These are phyloP conservation scores for Ogataea methanolica DNA, from an alignment of 805 yeast genomes.

Conservation along the genomic window DNA sequence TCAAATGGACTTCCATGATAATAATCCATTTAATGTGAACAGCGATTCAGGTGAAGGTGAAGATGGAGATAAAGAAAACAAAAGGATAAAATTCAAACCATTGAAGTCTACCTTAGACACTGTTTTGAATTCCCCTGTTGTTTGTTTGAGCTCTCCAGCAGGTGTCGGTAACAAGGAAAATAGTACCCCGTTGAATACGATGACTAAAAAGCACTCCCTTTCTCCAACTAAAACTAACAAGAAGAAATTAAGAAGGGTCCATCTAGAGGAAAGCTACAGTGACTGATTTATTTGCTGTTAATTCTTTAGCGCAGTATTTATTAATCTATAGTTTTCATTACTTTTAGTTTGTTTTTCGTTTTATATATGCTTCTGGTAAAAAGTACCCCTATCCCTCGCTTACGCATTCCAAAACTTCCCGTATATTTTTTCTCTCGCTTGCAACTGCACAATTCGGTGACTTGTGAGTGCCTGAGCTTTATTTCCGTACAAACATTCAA, in stretches of 20 bases:
- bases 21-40: conserved; percentile 3
- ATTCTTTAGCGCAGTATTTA: neutral
- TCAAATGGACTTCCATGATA: conserved; percentile 11
- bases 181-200: neutral
- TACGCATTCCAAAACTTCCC: too few relatives aligned
- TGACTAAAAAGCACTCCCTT: conserved; percentile 10
- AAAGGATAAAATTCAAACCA: conserved; percentile 1
- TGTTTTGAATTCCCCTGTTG: neutral
- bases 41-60: conserved; percentile 1
- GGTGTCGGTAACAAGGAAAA: conserved; percentile 4
- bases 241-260: conserved; percentile 16
- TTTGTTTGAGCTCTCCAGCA: neutral
- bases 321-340: neutral
- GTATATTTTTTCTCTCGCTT: too few relatives aligned
- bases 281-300: conserved; percentile 6
- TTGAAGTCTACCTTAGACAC: neutral
- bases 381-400: too few relatives aligned
- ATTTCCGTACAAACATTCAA: too few relatives aligned
- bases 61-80: neutral
- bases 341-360: neutral
- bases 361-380: too few relatives aligned
- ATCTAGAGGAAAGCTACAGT: conserved; percentile 15
- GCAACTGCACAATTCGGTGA: too few relatives aligned
- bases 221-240: conserved; percentile 13
- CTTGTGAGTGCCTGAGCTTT: too few relatives aligned